A percentile compares a stretch with the other conserved stretches of the same genome.
Conservation (phyloP, 495 filamentous ascomycete genomes). For the Oleoguttula mirabilis region DNA sequence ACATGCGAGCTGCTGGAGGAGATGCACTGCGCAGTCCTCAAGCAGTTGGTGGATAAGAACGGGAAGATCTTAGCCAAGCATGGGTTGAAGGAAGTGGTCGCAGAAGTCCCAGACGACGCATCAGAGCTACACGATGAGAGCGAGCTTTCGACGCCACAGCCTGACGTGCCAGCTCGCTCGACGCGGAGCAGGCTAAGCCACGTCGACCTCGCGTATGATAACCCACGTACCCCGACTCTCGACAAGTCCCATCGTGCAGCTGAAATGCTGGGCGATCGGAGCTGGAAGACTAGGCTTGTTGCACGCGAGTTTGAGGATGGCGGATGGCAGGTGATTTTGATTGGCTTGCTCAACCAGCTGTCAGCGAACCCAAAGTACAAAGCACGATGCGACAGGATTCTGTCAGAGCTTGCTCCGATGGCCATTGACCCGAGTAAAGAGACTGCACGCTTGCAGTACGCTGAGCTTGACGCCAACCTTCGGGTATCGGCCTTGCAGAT, state of each 20-base stretch:
- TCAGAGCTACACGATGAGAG: constrained; percentile 43
- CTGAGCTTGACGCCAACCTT: constrained; percentile 65
- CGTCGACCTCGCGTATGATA: constrained; percentile 48
- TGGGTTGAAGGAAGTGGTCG: constrained; percentile 59
- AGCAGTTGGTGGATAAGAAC: constrained; percentile 67
- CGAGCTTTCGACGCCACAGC: constrained; percentile 40
- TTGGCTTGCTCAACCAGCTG: constrained; percentile 74
- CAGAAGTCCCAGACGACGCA: constrained; percentile 49
- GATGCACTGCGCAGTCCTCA: constrained; percentile 81
- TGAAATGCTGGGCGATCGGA: constrained; percentile 58
- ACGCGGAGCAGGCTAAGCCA: constrained; percentile 79
- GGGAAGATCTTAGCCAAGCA: constrained; percentile 55
- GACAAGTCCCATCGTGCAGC: constrained; percentile 47
- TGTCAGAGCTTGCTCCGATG: constrained; percentile 66
- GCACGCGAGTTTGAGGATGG: constrained; percentile 81
- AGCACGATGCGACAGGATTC: constrained; percentile 62
- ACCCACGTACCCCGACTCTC: constrained; percentile 15
- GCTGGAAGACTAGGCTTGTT: constrained; percentile 74
- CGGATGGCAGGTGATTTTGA: constrained; percentile 81
- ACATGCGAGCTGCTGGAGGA: constrained; percentile 84
- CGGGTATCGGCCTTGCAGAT: constrained; percentile 73
- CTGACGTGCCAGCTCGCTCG: constrained; percentile 47
- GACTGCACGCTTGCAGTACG: constrained; percentile 60
- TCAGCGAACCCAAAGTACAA: constrained; percentile 60
- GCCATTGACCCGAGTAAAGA: constrained; percentile 59